Base-by-base conservation (phyloP, 2,329 filamentous ascomycete species). In the Fusarium xylarioides region DNA sequence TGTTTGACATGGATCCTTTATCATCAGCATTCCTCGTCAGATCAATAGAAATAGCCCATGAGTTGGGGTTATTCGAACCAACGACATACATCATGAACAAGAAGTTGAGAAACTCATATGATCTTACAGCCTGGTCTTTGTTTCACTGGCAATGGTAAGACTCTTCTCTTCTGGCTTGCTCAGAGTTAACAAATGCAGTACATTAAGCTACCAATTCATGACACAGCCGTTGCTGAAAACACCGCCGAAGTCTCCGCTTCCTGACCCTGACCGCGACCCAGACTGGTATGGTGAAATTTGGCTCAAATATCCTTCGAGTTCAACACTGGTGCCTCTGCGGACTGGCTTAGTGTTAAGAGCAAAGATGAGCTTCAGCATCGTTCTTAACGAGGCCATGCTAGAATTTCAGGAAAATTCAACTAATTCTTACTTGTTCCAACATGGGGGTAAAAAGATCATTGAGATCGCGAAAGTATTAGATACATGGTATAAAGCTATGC, bases 81-180 rank as follows among this genome's bases (percentile, higher is more conserved):
- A 63, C 44, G 1, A 58, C 57, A 6, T 52, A 66, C 4, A 67
- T 59, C 21, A 35, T 54, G 62, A 57, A 71, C 9, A 61, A 47
- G 7, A 62, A 37, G 10, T 8, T 65, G n/a, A 63, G 47, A 11
- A 50, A 55, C 8, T 60, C 46, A 1, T 54, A 57, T 34, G 63
- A 68, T 11, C 21, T 68, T 4, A 72, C 68, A 3, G 68, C 63
- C 0, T 72, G 68, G 69, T 63, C 57, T 14, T 35, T 72, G 2
- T 72, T 71, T 6, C 60, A 55, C 8, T 71, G 68, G 69, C 57
- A 59, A 18, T 49, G 38, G 69, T 71, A 57, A 2, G 21, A 38
- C 37, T 8, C 12, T 5, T 4, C 14, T 5, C 0, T 4, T 26
- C 7, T 2, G 2, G 8, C 4, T 1, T n/a, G 2, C 3, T 26